Evolutionary conservation across 106 monocot genomes (phyloP), one percentile per base, ranked within the genome.

Genomic region (Apostasia shenzhenica): DNA sequence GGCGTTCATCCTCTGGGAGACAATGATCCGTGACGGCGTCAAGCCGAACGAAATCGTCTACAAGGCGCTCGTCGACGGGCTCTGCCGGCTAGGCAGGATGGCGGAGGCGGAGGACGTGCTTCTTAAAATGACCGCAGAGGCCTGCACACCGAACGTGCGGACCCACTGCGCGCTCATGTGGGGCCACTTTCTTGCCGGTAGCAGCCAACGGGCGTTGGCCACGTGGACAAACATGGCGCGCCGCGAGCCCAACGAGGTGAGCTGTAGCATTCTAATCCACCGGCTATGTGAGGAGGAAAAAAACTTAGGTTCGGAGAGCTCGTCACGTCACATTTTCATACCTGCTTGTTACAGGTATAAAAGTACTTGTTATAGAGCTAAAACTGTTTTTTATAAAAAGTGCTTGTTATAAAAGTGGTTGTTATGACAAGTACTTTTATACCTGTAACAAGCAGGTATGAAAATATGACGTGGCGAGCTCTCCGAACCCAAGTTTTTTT

Each of bases 201-300:
- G 70, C 59, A n/a, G 46, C 44, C 56, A 79, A 26, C 73, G 55
- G 53, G 94, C 94, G 6, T 45, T 84, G 37, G 76, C 59, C 46
- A 77, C 48, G 49, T 95, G 94, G 94, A 57, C 67, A 9, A 77
- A 78, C 44, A 91, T 95, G 94, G 54, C 80, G 10, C 71, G 26
- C 1, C 2, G 6, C 2, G 61, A 72, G 48, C 88, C 88, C 45
- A 95, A 86, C 45, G 67, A 60, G 68, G 68, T 95, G 10, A 83
- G 83, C 66, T 95, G 87, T 66, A 89, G 95, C 72, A 85, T 85
- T 49, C 66, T 97, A 49, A 87, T 97, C 63, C 63, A 84, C 14
- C 92, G 95, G 41, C 54, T 92, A 3, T 97, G 95, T 26, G 26
- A 26, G 26, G 26, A 26, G 26, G 26, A 26, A 26, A 26, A 26